phyloP scores from a whole-genome alignment of 805 yeast species.

The Kodamaea laetipori region DNA sequence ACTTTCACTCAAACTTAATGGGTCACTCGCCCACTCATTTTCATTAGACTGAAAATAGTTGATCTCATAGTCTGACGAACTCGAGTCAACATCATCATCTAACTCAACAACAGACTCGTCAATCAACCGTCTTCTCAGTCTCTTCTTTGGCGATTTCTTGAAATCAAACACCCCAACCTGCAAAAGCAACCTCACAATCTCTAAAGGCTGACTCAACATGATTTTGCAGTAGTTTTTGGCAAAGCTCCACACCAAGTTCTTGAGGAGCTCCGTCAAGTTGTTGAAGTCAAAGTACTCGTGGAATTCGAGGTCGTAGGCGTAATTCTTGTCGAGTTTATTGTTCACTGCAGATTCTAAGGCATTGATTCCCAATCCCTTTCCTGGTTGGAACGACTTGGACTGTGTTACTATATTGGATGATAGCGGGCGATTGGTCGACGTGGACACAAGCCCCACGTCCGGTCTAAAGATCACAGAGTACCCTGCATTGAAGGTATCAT shows the following conservation, averaged over 20 bases:
- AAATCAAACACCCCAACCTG: conserved; percentile 72
- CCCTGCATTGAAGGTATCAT: conserved; percentile 66
- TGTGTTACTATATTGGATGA: conserved; percentile 25
- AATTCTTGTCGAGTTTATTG: conserved; percentile 36
- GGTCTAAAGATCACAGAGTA: conserved; percentile 62
- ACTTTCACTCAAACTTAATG: not conserved
- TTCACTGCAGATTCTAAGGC: conserved; percentile 13
- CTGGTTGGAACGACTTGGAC: conserved; percentile 17
- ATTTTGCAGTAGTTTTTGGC: conserved; percentile 68
- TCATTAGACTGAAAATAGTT: conserved; percentile 36
- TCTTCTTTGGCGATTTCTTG: conserved; percentile 8
- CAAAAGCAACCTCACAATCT: conserved; percentile 71
- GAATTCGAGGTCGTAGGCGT: conserved; percentile 61
- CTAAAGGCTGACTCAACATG: conserved; percentile 83
- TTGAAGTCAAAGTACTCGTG: conserved; percentile 63
- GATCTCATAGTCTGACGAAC: conserved; percentile 30
- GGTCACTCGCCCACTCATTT: conserved; percentile 15
- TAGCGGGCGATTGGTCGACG: conserved; percentile 39
- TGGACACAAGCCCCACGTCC: conserved; percentile 61
- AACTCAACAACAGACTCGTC: conserved; percentile 6
- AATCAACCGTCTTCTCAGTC: conserved; percentile 11
- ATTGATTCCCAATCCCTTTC: conserved; percentile 21
- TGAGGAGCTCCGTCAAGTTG: conserved; percentile 57
- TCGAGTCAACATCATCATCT: conserved; percentile 13
- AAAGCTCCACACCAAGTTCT: conserved; percentile 61